Conservation (phyloP, 805 yeast genomes). For the Pichia pseudocactophila region DNA sequence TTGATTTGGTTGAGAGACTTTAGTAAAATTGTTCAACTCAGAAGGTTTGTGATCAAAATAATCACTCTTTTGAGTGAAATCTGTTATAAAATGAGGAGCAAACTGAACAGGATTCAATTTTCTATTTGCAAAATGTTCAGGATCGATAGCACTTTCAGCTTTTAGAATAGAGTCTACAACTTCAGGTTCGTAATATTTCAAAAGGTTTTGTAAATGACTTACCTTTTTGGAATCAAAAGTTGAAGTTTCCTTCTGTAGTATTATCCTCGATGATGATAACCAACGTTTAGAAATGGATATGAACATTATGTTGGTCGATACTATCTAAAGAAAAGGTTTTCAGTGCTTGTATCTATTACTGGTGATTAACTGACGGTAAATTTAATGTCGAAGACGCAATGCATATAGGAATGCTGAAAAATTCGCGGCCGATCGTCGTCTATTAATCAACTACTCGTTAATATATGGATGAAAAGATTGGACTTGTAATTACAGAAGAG, state of each 20-base stretch:
- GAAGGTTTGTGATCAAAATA: slow-evolving; percentile 55
- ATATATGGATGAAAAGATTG: background rate
- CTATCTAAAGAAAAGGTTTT: background rate
- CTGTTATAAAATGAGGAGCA: slow-evolving; percentile 65
- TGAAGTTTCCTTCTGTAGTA: slow-evolving; percentile 6
- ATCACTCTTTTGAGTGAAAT: slow-evolving; percentile 61
- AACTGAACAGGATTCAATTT: slow-evolving; percentile 40
- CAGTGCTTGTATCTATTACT: no score
- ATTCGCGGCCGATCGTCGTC: slow-evolving; percentile 3
- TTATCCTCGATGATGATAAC: slow-evolving; percentile 12
- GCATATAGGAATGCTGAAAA: background rate
- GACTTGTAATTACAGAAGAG: background rate
- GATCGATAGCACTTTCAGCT: slow-evolving; percentile 68
- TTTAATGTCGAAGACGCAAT: background rate
- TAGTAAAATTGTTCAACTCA: slow-evolving; percentile 17
- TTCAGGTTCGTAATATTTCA: slow-evolving; percentile 75
- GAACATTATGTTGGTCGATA: slow-evolving; percentile 1
- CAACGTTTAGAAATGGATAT: slow-evolving; percentile 10
- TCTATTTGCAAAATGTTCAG: slow-evolving; percentile 45
- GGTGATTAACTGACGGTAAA: background rate
- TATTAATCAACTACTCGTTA: background rate
- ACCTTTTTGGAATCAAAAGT: slow-evolving; percentile 20
- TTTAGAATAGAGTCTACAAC: slow-evolving; percentile 72
- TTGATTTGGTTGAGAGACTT: slow-evolving; percentile 20
- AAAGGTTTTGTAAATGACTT: slow-evolving; percentile 45